Conservation (phyloP, 371 early-diverging fungal species). For the Rhizomucor miehei region DNA sequence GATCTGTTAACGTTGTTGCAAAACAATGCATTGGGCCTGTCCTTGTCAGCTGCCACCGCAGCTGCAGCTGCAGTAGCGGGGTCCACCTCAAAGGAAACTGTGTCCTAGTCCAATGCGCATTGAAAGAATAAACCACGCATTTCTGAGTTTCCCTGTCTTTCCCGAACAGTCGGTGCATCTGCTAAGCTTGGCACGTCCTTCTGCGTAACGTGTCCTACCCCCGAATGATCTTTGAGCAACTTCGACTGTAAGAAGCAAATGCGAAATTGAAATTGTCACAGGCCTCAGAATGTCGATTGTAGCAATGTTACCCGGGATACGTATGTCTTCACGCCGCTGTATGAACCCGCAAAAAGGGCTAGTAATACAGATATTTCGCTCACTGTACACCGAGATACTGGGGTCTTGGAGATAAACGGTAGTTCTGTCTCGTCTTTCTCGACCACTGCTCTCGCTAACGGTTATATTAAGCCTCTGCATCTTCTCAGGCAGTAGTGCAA, state of each 20-base stretch:
- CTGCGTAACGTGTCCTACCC: neutral
- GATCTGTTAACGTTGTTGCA: slow-evolving; percentile 2
- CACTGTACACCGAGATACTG: slow-evolving; percentile 35
- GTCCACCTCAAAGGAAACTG: no score
- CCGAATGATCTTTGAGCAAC: slow-evolving; percentile 26
- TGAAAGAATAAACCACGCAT: no score
- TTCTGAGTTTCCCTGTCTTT: no score
- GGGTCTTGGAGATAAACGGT: slow-evolving; percentile 37
- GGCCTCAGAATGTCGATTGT: neutral
- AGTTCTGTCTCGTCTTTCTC: neutral
- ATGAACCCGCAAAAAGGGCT: slow-evolving; percentile 21
- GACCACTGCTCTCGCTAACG: neutral
- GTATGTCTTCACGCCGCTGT: slow-evolving; percentile 38
- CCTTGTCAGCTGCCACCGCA: neutral
- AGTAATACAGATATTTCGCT: slow-evolving; percentile 12
- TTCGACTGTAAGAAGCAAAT: slow-evolving; percentile 21
- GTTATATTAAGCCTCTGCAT: no score
- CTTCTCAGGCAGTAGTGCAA: slow-evolving; percentile 9
- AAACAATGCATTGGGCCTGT: slow-evolving; percentile 1
- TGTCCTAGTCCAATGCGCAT: no score
- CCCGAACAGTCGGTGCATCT: no score
- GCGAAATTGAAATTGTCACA: no score
- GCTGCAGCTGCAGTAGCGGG: slow-evolving; percentile 6
- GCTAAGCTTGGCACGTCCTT: no score
- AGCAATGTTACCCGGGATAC: slow-evolving; percentile 32